Evolutionary conservation across 208 protist genomes (phyloP).

Genomic region (Leishmania amazonensis): DNA sequence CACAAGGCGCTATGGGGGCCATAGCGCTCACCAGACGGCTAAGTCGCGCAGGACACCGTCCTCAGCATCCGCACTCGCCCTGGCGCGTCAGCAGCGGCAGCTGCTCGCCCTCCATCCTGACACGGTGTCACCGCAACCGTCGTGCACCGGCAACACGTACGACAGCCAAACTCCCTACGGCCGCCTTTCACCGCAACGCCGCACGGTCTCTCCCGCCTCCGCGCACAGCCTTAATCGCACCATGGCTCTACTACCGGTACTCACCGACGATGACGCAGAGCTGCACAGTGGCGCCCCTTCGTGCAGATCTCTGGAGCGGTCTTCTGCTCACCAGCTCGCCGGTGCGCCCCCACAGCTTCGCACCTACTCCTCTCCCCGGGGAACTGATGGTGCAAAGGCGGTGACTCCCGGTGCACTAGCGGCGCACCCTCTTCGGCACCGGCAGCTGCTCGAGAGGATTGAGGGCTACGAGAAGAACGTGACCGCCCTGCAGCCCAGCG

Average conservation of each 20-base stretch:
- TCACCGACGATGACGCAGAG: neutral
- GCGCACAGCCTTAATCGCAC: neutral
- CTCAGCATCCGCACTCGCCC: constrained; percentile 3
- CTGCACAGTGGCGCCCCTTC: neutral
- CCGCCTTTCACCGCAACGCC: constrained; percentile 20
- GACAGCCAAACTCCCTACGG: constrained; percentile 28
- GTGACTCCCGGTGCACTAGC: neutral
- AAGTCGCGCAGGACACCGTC: neutral
- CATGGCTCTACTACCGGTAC: neutral
- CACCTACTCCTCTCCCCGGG: constrained; percentile 31
- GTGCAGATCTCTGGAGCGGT: constrained; percentile 1
- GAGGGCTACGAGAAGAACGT: constrained; percentile 34
- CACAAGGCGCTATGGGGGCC: constrained; percentile 1
- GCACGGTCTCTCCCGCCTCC: constrained; percentile 4
- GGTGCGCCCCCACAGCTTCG: constrained; percentile 23
- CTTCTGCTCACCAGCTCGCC: neutral
- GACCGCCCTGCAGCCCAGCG: constrained; percentile 17
- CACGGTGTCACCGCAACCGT: constrained; percentile 19
- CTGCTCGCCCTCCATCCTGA: constrained; percentile 21
- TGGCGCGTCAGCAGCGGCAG: constrained; percentile 6
- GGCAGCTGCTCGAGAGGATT: constrained; percentile 43
- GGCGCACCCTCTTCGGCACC: constrained; percentile 22
- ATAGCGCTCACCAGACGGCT: neutral
- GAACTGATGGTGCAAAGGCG: neutral
- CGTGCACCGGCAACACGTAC: constrained; percentile 20